phyloP scores from a whole-genome alignment of 768 basidiomycete genomes.

The Tylopilus plumbeoviolaceoides region DNA sequence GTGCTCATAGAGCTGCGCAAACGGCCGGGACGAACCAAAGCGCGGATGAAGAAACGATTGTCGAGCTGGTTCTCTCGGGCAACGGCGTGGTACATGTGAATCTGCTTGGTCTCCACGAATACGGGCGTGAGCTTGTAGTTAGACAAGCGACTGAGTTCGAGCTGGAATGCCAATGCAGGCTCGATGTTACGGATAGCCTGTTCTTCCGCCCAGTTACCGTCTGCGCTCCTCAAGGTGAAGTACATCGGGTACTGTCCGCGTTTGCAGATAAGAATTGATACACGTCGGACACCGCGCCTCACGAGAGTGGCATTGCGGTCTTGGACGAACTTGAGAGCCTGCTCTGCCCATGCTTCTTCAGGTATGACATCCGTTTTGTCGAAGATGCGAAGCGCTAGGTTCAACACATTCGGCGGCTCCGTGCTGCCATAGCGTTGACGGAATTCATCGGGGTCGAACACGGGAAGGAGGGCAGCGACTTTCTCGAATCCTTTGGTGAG shows the following conservation, averaged over 20 bases:
- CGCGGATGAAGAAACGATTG: slow-evolving; percentile 96
- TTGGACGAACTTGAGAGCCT: slow-evolving; percentile 70
- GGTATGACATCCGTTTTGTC: slow-evolving; percentile 71
- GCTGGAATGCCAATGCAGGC: slow-evolving; percentile 95
- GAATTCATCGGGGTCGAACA: slow-evolving; percentile 69
- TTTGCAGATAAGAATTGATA: slow-evolving; percentile 90
- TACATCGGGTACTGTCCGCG: slow-evolving; percentile 90
- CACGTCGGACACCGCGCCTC: slow-evolving; percentile 82
- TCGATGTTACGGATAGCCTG: slow-evolving; percentile 97
- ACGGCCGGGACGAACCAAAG: slow-evolving; percentile 92
- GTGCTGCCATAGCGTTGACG: slow-evolving; percentile 69
- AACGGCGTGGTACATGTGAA: slow-evolving; percentile 95
- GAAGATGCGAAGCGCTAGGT: slow-evolving; percentile 89
- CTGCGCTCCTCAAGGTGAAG: slow-evolving; percentile 79
- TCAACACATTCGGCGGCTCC: slow-evolving; percentile 89
- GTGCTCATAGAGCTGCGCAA: slow-evolving; percentile 89
- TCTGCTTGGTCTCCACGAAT: slow-evolving; percentile 95
- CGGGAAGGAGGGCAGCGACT: slow-evolving; percentile 67
- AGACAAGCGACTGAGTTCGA: slow-evolving; percentile 93
- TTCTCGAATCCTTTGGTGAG: slow-evolving; percentile 72
- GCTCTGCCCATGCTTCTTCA: slow-evolving; percentile 73
- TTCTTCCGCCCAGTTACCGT: slow-evolving; percentile 85
- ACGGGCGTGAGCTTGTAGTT: slow-evolving; percentile 96
- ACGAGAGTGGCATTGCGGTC: slow-evolving; percentile 55
- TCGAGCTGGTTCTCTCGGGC: slow-evolving; percentile 97